Conservation (phyloP, 2,329 filamentous ascomycete genomes). For the Teratosphaeriaceae sp. region DNA sequence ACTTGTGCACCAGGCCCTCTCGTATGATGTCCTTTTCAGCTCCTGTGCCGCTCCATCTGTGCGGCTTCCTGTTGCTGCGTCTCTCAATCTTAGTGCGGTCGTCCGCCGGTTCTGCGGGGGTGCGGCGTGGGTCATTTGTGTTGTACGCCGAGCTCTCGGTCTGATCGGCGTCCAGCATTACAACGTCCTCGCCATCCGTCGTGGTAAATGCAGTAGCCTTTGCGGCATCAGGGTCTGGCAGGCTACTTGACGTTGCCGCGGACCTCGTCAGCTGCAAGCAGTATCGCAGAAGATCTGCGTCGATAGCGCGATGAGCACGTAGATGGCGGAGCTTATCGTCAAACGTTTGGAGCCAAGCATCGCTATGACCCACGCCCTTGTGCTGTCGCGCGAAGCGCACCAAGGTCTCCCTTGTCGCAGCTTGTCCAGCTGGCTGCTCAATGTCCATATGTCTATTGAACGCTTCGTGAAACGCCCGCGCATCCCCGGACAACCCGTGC, state of each 20-base stretch:
- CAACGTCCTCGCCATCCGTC: not conserved
- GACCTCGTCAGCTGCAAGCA: conserved; percentile 10
- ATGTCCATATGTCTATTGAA: conserved; percentile 33
- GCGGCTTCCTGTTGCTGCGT: conserved; percentile 4
- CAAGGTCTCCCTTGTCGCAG: conserved; percentile 31
- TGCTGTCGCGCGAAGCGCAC: conserved; percentile 33
- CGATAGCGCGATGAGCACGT: conserved; percentile 24
- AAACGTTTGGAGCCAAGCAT: conserved; percentile 23
- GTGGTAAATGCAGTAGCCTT: not conserved
- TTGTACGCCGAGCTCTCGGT: too few relatives aligned
- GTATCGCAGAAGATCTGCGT: conserved; percentile 14
- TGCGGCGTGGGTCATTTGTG: not conserved
- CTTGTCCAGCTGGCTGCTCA: conserved; percentile 30
- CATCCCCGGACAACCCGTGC: conserved; percentile 17
- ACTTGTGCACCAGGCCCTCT: not conserved
- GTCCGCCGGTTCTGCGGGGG: not conserved
- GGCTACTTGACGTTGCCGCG: not conserved
- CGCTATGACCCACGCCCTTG: conserved; percentile 16
- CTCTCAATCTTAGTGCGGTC: not conserved
- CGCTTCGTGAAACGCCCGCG: conserved; percentile 29
- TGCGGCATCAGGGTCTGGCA: not conserved
- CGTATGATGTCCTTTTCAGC: conserved; percentile 7
- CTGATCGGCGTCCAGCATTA: too few relatives aligned
- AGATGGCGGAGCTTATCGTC: conserved; percentile 29
- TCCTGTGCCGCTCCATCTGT: conserved; percentile 6